Evolutionary conservation across 2,329 filamentous ascomycete species (phyloP), one percentile per base, ranked within the genome.

Genomic region (Onygena corvina): DNA sequence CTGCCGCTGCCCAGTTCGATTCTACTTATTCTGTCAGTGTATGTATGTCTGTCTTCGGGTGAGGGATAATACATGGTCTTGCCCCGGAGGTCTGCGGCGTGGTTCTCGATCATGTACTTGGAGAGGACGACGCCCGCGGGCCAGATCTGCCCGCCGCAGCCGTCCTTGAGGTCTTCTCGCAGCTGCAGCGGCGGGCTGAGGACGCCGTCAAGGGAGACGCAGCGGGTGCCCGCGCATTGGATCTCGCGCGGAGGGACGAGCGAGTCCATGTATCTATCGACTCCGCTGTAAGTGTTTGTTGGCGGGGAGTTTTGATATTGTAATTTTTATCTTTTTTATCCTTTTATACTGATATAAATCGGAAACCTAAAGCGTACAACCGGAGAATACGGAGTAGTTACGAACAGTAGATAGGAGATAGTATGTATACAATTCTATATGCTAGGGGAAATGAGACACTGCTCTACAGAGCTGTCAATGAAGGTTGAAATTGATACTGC

Each of bases 141-240:
- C 92, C 92, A 96, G 8, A 93, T 76, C 67, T 93, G 86, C 2
- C 92, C 92, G 45, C 92, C 92, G 65, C 92, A 96, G 53, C 92
- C 92, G 54, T 85, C 79, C 50, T 78, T 79, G 44, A 94, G 76
- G 66, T 96, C 89, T 65, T 95, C 88, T 60, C 86, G 84, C 12
- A 96, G 77, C 52, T 77, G 74, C 53, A 96, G 74, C 38, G 84
- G 81, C 44, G 76, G 70, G 16, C 73, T 67, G 29, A 95, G 74
- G 47, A 92, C 75, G 33, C 85, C 83, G 54, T 84, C 82, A 61
- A 96, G 92, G 30, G 75, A 71, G 14, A 80, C 62, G 20, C 60
- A 61, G 3, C 71, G 74, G n/a, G 73, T 73, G 1, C 68, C 68
- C 12, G 77, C 72, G 29, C 68, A 48, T 57, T 78, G 78, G 56